phyloP scores from a whole-genome alignment of 352 stramenopile species.

The Globisporangium acanthophoron region DNA sequence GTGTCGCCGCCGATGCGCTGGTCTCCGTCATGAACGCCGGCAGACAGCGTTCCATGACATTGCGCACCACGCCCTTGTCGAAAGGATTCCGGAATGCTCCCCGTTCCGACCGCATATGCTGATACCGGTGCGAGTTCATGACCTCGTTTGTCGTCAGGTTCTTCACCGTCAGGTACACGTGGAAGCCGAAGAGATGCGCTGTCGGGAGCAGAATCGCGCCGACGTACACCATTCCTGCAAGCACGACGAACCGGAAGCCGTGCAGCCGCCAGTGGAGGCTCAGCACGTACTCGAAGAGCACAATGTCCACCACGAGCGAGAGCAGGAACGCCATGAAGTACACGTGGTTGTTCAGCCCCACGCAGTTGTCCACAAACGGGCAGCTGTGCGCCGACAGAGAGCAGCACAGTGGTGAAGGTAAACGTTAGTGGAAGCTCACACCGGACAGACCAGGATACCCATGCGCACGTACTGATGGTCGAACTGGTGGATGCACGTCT shows the following conservation, averaged over 20 bases:
- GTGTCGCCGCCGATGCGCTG: background rate
- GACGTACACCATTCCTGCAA: constrained; percentile 40
- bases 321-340: constrained; percentile 63
- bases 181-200: constrained; percentile 50
- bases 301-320: constrained; percentile 37
- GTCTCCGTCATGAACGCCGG: constrained; percentile 8
- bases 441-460: constrained; percentile 83
- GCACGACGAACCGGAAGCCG: constrained; percentile 23
- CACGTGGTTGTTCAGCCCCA: constrained; percentile 97
- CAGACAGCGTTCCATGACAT: constrained; percentile 26
- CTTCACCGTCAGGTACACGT: constrained; percentile 63
- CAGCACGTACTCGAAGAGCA: constrained; percentile 53
- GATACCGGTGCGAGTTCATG: constrained; percentile 64
- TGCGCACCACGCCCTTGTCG: constrained; percentile 22
- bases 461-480: constrained; percentile 92
- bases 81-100: constrained; percentile 32
- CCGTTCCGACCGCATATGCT: constrained; percentile 26
- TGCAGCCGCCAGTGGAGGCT: constrained; percentile 48
- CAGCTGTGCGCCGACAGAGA: constrained; percentile 34
- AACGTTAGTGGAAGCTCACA: constrained; percentile 21
- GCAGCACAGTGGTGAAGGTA: no score
- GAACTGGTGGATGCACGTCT: constrained; percentile 94
- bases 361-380: constrained; percentile 98
- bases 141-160: constrained; percentile 82
- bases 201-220: constrained; percentile 43